Percentiles rank a stretch among this genome's conserved stretches.
These are phyloP conservation scores for Trichosporon sp. DNA, from an alignment of 1,284 basidiomycete genomes.

Conservation along the genomic window DNA sequence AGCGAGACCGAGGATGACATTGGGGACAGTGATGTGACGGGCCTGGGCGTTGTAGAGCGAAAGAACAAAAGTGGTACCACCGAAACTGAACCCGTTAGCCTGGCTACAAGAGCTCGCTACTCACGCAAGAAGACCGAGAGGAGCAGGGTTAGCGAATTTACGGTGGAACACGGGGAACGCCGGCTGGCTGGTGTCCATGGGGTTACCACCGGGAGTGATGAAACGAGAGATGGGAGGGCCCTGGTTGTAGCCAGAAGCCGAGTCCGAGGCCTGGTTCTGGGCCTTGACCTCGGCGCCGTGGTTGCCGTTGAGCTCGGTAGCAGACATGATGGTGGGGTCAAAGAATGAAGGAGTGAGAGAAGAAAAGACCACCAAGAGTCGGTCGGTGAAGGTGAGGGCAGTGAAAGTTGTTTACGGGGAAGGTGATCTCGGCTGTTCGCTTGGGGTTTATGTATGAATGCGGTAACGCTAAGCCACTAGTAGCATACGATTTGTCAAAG, in stretches of 20 bases:
- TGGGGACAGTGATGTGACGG: slow-evolving; percentile 60
- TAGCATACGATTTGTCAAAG: slow-evolving; percentile 6
- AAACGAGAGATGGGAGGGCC: slow-evolving; percentile 33
- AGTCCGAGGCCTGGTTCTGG: slow-evolving; percentile 18
- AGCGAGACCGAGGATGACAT: slow-evolving; percentile 82
- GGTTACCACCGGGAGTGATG: slow-evolving; percentile 37
- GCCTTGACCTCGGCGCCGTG: slow-evolving; percentile 18
- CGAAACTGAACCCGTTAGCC: slow-evolving; percentile 45
- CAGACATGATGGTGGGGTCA: slow-evolving; percentile 26
- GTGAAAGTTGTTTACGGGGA: slow-evolving; percentile 6
- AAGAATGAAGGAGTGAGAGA: background rate
- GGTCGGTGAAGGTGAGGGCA: background rate
- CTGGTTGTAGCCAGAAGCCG: slow-evolving; percentile 23
- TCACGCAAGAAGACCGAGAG: slow-evolving; percentile 58
- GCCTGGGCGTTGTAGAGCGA: slow-evolving; percentile 57
- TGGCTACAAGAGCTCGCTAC: slow-evolving; percentile 14
- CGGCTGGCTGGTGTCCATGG: slow-evolving; percentile 37
- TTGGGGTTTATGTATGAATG: slow-evolving; percentile 1
- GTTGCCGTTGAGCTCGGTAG: slow-evolving; percentile 25
- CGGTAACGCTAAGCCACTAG: background rate
- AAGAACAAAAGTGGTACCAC: slow-evolving; percentile 62
- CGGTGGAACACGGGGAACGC: slow-evolving; percentile 56
- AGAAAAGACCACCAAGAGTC: too few species aligned
- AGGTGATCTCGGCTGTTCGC: background rate
- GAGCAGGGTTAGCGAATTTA: slow-evolving; percentile 61